Base-by-base conservation (phyloP, 2,329 filamentous ascomycete genomes). In the Blastomyces percursus region DNA sequence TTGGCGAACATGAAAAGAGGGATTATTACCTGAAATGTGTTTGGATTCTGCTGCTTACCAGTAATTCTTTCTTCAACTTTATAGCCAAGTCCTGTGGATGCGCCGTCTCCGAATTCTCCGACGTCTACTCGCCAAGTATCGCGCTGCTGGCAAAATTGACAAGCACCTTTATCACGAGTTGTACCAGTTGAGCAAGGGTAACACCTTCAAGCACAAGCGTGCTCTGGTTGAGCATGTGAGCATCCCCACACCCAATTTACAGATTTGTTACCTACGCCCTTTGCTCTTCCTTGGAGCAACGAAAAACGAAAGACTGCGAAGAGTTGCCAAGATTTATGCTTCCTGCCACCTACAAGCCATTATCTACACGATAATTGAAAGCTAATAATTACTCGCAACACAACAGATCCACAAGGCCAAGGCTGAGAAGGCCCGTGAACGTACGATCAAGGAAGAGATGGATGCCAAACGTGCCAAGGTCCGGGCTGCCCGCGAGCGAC, bases 131-230 rank as follows among this genome's bases (percentile, higher is more conserved):
- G 94, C 96, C 85, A 97, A 97, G 87, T 99, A 99, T 87, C 94
- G 94, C 82, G 93, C 93, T 81, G 90, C 89, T 77, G 95, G 95
- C 82, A 99, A 99, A 90, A 99, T 99, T 80, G 94, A 99, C 85
- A 99, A 99, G 89, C 94, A 99, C 86, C 91, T 99, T 68, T 99
- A 99, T 88, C 94, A 99, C 87, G 92, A 97, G 85, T 91, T 99
- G 73, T 99, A 99, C 87, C 94, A 96, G 82, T 85, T 96, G 79
- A 94, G 90, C 88, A 99, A 99, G 92, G 95, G 94, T 95, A 99
- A 99, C 89, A 93, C 94, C 80, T 99, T 99, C 90, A 99, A 99
- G 92, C 94, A 99, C 91, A 99, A 97, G 92, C 89, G 94, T 83
- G 94, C 92, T 77, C 88, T 99, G 75, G 91, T 99, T 79, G 94